phyloP scores from a whole-genome alignment of 2,329 filamentous ascomycete genomes.

The Calcarisporium arbuscula region DNA sequence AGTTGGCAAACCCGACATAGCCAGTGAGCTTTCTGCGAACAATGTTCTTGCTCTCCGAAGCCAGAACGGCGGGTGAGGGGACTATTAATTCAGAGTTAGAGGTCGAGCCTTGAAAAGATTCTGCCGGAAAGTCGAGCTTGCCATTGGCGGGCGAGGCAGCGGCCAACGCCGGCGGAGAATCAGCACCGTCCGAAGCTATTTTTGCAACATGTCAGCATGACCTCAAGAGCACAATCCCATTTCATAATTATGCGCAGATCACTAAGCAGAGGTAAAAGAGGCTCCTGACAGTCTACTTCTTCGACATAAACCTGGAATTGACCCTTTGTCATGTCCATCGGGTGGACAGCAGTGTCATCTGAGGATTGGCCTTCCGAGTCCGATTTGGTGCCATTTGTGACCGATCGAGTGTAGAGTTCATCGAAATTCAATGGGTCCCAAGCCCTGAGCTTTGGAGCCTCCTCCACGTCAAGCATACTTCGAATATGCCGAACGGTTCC shows the following conservation, averaged over 20 bases:
- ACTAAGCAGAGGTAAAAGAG: constrained; percentile 17
- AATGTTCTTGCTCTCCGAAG: constrained; percentile 81
- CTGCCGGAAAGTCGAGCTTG: constrained; percentile 25
- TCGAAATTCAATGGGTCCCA: constrained; percentile 39
- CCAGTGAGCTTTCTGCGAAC: constrained; percentile 96
- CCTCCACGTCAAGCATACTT: constrained; percentile 50
- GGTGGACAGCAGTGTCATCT: not conserved
- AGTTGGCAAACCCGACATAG: constrained; percentile 96
- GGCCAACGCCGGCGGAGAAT: constrained; percentile 36
- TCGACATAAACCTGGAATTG: constrained; percentile 3
- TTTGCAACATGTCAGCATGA: constrained; percentile 28
- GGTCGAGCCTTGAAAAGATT: constrained; percentile 21
- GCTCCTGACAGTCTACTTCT: constrained; percentile 27
- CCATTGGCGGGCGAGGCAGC: constrained; percentile 34
- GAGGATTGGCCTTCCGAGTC: constrained; percentile 4
- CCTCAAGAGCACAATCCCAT: not conserved
- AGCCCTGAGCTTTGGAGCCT: constrained; percentile 37
- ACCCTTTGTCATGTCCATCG: no score
- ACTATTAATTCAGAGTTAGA: constrained; percentile 29
- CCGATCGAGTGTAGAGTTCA: constrained; percentile 33
- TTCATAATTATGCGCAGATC: no score
- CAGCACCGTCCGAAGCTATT: constrained; percentile 40
- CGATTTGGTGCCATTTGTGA: constrained; percentile 15
- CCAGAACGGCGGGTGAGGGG: constrained; percentile 34
- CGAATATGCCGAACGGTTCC: constrained; percentile 30